Base-by-base conservation (phyloP, 306 rosid genomes). In the Citrullus colocynthis region DNA sequence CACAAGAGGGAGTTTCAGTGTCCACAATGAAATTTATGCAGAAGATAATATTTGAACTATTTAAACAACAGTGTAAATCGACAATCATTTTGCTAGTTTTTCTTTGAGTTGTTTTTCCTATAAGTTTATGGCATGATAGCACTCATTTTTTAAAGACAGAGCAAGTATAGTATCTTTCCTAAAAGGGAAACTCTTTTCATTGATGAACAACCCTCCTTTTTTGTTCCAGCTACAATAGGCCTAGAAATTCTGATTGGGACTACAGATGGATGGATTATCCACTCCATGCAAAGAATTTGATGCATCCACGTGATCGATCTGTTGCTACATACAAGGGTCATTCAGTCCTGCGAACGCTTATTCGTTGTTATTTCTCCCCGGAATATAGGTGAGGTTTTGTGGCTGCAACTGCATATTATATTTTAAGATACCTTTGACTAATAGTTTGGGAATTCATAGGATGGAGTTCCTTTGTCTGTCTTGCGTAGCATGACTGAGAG, bases 211-310 rank as follows among this genome's bases (percentile, higher is more conserved):
- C 57, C 7, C 8, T 48, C 75, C 39, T 60, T 30, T 62, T 63
- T 37, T 21, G 32, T 76, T 72, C 81, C 83, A 92, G 84, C 89
- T 81, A 78, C 69, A 70, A 77, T 51, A 80, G 87, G 55, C 80
- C 66, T 69, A 85, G 87, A 81, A 82, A 80, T 39, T 85, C 81
- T 21, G 91, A 88, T 9, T 93, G 98, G 96, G 98, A 93, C 84
- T 93, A 91, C 81, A 86, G 97, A 83, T 86, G 95, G 96, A 91
- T 88, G 96, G 97, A 93, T 75, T 93, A 91, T 78, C 98, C 96
- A 45, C 81, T 79, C 37, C 82, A 83, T 75, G 89, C 95, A 61
- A 86, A 83, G 81, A 77, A 80, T 61, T 15, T 81, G 78, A 88
- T 80, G 61, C 98, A 91, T 71, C 90, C 98, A 3, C 54, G 62